phyloP scores from a whole-genome alignment of 306 rosid species.

The Acacia crassicarpa region DNA sequence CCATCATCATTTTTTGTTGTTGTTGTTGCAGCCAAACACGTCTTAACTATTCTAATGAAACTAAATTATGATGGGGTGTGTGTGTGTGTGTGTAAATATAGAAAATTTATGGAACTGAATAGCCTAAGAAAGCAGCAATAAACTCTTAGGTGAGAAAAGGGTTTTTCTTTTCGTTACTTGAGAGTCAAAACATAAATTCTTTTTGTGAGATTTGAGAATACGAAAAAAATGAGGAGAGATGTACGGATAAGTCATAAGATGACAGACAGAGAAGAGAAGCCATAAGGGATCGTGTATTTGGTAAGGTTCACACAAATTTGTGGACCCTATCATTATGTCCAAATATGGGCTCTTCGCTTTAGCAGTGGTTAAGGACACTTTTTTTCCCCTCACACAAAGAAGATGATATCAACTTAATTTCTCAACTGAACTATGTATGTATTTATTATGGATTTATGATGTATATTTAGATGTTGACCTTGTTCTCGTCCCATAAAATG shows the following conservation, averaged over 20 bases:
- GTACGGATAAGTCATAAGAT: background rate
- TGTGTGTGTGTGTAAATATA: background rate
- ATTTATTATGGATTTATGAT: no score
- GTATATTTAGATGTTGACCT: no score
- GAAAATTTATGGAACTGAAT: background rate
- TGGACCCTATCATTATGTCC: background rate
- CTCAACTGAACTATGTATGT: no score
- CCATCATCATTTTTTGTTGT: slow-evolving; percentile 27
- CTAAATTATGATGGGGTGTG: background rate
- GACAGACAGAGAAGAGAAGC: background rate
- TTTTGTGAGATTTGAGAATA: background rate
- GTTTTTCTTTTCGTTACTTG: background rate
- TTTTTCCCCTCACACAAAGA: no score
- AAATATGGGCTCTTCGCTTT: background rate
- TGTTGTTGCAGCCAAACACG: background rate
- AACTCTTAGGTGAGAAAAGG: background rate
- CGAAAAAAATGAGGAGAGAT: background rate
- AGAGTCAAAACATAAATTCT: background rate
- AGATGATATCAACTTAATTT: no score
- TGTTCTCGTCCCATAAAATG: no score
- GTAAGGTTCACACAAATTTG: background rate
- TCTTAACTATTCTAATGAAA: background rate
- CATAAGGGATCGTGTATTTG: background rate
- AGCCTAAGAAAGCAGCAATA: background rate
- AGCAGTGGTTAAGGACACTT: background rate